Percentiles rank a stretch among this genome's conserved stretches.
phyloP scores from a whole-genome alignment of 768 basidiomycete species.

The Boletellus ananiceps region DNA sequence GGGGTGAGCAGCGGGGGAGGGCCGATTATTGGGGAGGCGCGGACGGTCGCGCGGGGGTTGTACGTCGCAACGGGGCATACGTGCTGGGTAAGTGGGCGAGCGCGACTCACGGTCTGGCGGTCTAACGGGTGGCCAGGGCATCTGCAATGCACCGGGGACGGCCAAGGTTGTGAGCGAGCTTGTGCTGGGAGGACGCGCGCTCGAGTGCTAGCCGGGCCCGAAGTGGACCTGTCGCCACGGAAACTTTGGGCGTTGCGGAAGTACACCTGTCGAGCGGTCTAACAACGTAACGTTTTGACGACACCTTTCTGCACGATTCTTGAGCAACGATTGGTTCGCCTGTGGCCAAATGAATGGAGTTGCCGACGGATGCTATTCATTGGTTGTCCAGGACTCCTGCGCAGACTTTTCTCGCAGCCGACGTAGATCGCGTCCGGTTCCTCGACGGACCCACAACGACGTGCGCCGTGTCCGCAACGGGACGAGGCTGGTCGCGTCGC shows the following conservation, averaged over 20 bases:
- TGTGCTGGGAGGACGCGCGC: conserved; percentile 48
- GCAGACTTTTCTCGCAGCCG: too few species aligned
- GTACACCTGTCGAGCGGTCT: too few species aligned
- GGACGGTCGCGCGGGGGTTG: conserved; percentile 52
- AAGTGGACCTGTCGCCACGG: conserved; percentile 4
- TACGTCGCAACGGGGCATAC: conserved; percentile 76
- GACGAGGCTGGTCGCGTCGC: neutral
- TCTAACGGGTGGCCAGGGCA: conserved; percentile 44
- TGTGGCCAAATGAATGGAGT: too few species aligned
- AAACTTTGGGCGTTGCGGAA: conserved; percentile 4
- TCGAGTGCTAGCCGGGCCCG: conserved; percentile 24
- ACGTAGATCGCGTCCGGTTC: conserved; percentile 14
- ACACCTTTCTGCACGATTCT: too few species aligned
- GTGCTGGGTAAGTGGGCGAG: conserved; percentile 57
- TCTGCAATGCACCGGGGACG: conserved; percentile 82
- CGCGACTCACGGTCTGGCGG: neutral
- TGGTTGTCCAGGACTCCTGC: too few species aligned
- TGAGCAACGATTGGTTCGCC: too few species aligned
- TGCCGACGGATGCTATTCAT: too few species aligned
- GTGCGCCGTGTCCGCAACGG: too few species aligned
- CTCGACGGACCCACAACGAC: too few species aligned
- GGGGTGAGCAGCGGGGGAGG: conserved; percentile 49
- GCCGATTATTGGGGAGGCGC: conserved; percentile 62
- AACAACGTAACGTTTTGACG: too few species aligned
- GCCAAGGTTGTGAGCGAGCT: conserved; percentile 69